Evolutionary conservation across 2,329 filamentous ascomycete species (phyloP).

Genomic region (Botrytis tulipae): DNA sequence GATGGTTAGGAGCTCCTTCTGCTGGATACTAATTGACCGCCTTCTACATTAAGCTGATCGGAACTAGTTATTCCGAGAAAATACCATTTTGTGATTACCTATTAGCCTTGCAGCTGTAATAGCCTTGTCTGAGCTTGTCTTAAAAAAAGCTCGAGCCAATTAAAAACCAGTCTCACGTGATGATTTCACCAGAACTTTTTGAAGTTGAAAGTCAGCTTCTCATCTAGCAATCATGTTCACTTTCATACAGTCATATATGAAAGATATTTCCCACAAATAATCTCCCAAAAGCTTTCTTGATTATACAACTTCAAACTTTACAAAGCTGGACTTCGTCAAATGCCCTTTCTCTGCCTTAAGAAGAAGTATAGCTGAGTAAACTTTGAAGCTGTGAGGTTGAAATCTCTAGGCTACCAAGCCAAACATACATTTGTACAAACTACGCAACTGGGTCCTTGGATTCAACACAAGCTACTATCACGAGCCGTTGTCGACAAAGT

Average conservation of each 20-base stretch:
- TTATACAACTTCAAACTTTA: neutral
- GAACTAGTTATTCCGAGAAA: neutral
- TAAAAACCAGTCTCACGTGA: neutral
- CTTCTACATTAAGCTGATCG: neutral
- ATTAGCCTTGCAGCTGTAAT: neutral
- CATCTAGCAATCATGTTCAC: neutral
- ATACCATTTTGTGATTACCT: neutral
- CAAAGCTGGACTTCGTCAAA: neutral
- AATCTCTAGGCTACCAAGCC: constrained; percentile 14
- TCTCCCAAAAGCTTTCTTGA: neutral
- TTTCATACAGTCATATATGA: neutral
- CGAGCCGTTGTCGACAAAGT: neutral
- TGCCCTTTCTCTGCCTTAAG: neutral
- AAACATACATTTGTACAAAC: constrained; percentile 15
- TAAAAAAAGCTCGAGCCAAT: neutral
- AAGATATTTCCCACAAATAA: neutral
- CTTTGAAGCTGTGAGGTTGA: constrained; percentile 8
- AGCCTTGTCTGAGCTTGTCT: neutral
- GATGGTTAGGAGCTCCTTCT: neutral
- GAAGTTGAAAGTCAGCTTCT: neutral
- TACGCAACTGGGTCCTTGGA: neutral
- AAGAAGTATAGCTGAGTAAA: neutral
- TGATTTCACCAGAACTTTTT: neutral
- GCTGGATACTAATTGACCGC: neutral
- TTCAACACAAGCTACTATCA: neutral